Base-by-base conservation (phyloP, 1,284 basidiomycete genomes). In the Cystobasidiaceae sp. region DNA sequence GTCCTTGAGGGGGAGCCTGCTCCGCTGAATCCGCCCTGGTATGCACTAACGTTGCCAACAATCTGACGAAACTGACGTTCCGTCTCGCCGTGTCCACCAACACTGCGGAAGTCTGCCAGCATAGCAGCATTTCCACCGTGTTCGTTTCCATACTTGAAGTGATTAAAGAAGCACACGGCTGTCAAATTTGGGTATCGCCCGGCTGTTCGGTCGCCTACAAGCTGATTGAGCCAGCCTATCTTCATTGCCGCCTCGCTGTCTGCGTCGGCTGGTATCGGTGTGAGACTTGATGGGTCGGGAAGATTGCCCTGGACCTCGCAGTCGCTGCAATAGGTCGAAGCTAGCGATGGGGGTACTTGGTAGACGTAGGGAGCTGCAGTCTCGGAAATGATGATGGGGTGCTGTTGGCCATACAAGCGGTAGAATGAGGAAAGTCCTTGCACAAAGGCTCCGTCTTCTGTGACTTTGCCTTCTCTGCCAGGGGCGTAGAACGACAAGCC, bases 191-290 rank as follows among this genome's bases (percentile, higher is more conserved):
- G 73, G 37, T 68, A 74, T 15, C 57, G 25, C 23, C 61, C 49
- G 2, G 68, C 69, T 11, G 71, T 68, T 5, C 41, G 28, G 46
- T 70, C 69, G 11, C 66, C 60, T 1, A 69, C 68, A 2, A 74
- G 32, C 48, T 74, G 72, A 0, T 69, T 67, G 21, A 72, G 37
- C 73, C 73, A 74, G 4, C 48, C 58, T 23, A 68, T 71, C 57
- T 74, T 74, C 41, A 71, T 58, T n/a, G 49, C 66, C 2, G 70
- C 45, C 43, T 74, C 73, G 60, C 68, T 67, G 23, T 68, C 70
- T 5, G 61, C 48, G 21, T 56, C 28, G 15, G 44, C 54, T 11
- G 70, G 60, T 7, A 58, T 49, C 0, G 71, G 65, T 11, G 37
- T 59, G 23, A 65, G 67, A 0, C 33, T 37, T 4, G 56, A 51